Percentiles rank a stretch among this genome's conserved stretches.
phyloP scores from a whole-genome alignment of 2,329 filamentous ascomycete genomes.

The Colletotrichum magnum region DNA sequence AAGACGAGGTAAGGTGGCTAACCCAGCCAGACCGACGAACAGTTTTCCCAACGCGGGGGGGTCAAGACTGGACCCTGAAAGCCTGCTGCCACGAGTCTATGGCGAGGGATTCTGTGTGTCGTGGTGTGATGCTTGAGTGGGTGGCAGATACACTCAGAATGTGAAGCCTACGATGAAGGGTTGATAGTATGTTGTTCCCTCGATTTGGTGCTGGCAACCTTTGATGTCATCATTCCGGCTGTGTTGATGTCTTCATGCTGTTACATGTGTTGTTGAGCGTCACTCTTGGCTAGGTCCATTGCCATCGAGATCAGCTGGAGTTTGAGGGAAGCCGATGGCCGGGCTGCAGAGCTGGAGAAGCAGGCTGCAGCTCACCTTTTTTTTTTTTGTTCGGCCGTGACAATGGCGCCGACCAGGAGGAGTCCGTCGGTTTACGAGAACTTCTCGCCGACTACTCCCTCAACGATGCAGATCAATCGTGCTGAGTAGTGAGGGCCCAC shows the following conservation, averaged over 20 bases:
- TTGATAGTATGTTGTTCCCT: no score
- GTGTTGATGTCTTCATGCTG: background rate
- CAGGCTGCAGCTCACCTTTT: background rate
- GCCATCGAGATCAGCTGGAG: background rate
- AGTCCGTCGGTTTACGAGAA: conserved; percentile 37
- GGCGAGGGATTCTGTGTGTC: background rate
- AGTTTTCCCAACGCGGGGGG: conserved; percentile 23
- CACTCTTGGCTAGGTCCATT: background rate
- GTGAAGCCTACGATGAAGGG: background rate
- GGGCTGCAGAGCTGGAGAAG: no score
- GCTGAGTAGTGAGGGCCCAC: conserved; percentile 21
- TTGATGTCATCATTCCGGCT: no score
- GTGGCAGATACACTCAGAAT: background rate
- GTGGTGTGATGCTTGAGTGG: background rate
- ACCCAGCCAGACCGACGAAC: conserved; percentile 4
- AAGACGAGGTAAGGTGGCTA: background rate
- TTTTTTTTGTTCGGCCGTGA: conserved; percentile 1
- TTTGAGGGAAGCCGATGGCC: no score
- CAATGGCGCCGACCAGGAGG: background rate
- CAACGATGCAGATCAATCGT: conserved; percentile 30
- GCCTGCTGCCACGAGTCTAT: background rate
- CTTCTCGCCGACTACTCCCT: conserved; percentile 23
- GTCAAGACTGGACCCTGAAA: conserved; percentile 29
- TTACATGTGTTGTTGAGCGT: no score
- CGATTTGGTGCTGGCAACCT: no score